A percentile compares a stretch with the other conserved stretches of the same genome.
Conservation (phyloP, 2,329 filamentous ascomycete species). For the Nothophoma quercina region DNA sequence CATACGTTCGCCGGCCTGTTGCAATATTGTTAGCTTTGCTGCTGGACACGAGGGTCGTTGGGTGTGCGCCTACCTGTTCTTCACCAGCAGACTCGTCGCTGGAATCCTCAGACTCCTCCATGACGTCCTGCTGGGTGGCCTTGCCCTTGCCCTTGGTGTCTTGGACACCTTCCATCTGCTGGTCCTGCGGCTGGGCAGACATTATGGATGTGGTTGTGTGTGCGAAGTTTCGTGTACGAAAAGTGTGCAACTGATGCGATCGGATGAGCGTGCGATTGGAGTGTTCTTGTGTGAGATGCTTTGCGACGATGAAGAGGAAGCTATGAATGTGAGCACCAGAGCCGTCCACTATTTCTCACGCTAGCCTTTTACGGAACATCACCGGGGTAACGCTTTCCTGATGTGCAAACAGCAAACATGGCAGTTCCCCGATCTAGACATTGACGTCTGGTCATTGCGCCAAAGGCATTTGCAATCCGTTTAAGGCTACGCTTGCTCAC, state of each 20-base stretch:
- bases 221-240: conserved; percentile 3
- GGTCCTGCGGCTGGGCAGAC: conserved; percentile 45
- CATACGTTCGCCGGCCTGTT: conserved; percentile 47
- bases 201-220: conserved; percentile 28
- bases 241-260: conserved; percentile 22
- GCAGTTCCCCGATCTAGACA: not conserved
- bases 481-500: too few species aligned
- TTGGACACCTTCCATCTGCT: conserved; percentile 49
- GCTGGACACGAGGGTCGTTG: conserved; percentile 1
- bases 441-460: not conserved
- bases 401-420: conserved; percentile 26
- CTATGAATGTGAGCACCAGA: conserved; percentile 30
- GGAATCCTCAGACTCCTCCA: conserved; percentile 75
- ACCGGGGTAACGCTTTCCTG: conserved; percentile 24
- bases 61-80: conserved; percentile 58
- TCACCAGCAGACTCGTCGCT: conserved; percentile 73
- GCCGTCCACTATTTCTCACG: conserved; percentile 14
- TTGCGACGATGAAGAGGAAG: conserved; percentile 31
- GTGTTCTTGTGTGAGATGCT: conserved; percentile 26
- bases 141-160: conserved; percentile 87
- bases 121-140: conserved; percentile 66
- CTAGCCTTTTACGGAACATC: conserved; percentile 19
- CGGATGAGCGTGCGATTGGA: conserved; percentile 25
- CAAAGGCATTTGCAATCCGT: not conserved
- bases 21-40: conserved; percentile 37